Evolutionary conservation across 2,329 filamentous ascomycete species (phyloP).

Genomic region (Colletotrichum filicis): DNA sequence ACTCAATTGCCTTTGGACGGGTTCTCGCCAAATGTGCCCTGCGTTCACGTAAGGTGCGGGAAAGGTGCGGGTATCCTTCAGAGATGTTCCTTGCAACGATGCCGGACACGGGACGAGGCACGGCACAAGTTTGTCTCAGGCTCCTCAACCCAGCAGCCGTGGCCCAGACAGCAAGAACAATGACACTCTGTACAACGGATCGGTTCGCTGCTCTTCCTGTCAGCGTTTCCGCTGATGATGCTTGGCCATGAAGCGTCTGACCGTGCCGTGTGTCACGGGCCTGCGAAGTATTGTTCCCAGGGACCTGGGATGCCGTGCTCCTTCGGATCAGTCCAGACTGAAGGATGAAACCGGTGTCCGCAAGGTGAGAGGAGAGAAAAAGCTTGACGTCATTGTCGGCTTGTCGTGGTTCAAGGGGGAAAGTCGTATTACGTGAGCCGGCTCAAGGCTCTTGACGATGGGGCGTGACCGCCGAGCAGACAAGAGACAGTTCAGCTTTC

Average conservation of each 20-base stretch:
- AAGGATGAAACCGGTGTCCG: slow-evolving; percentile 27
- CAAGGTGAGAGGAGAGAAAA: neutral
- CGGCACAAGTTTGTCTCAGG: slow-evolving; percentile 9
- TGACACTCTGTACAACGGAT: neutral
- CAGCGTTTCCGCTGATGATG: slow-evolving; percentile 27
- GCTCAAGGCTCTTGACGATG: neutral
- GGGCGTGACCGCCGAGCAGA: neutral
- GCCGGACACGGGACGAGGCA: neutral
- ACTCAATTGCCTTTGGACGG: neutral
- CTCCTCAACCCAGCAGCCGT: neutral
- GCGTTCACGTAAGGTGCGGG: neutral
- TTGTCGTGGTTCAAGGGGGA: slow-evolving; percentile 12
- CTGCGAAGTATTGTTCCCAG: slow-evolving; percentile 21
- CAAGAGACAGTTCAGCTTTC: neutral
- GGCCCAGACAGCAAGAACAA: neutral
- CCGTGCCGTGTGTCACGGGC: slow-evolving; percentile 22
- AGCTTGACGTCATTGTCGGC: slow-evolving; percentile 19
- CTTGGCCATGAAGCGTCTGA: slow-evolving; percentile 7
- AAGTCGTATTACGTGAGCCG: slow-evolving; percentile 18
- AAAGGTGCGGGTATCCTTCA: neutral
- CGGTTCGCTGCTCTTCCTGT: slow-evolving; percentile 21
- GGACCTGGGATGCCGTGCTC: slow-evolving; percentile 27
- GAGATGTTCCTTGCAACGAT: neutral
- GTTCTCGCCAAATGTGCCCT: neutral
- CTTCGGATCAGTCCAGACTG: slow-evolving; percentile 18